phyloP scores from a whole-genome alignment of 805 yeast species.

The Candida piceae region DNA sequence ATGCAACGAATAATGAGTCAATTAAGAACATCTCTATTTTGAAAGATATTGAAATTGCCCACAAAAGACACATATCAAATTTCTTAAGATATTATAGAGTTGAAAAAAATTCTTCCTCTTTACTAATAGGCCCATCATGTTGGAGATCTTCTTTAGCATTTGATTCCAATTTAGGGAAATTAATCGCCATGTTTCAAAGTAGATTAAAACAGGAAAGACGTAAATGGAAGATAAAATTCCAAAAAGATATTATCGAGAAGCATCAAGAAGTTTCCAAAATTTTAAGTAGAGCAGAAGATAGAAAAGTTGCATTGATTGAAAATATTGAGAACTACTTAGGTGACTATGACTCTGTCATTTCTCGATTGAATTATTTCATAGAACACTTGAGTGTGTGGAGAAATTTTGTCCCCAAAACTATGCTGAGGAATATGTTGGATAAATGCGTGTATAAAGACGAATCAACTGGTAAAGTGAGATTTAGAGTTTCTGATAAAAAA shows the following conservation, averaged over 20 bases:
- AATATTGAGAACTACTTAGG: conserved; percentile 17
- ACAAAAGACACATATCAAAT: not conserved
- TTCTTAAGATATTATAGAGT: conserved; percentile 4
- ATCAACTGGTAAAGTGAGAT: conserved; percentile 6
- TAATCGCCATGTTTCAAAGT: conserved; percentile 2
- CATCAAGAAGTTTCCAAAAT: not conserved
- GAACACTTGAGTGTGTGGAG: conserved; percentile 1
- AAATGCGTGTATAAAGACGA: conserved; percentile 8
- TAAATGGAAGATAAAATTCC: conserved; percentile 12
- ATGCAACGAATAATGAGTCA: not conserved
- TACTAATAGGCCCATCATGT: conserved; percentile 12
- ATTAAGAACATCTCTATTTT: not conserved
- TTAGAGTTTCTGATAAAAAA: conserved; percentile 9
- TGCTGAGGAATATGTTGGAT: conserved; percentile 6
- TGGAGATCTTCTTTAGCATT: conserved; percentile 12
- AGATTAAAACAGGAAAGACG: conserved; percentile 9
- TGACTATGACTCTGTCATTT: conserved; percentile 8
- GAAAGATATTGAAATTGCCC: conserved; percentile 1
- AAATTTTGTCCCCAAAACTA: conserved; percentile 15
- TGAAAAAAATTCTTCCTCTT: conserved; percentile 5
- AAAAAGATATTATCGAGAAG: not conserved
- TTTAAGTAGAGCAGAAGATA: not conserved
- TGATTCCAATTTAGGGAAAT: conserved; percentile 6
- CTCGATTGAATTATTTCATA: conserved; percentile 3
- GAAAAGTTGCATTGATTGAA: not conserved